Conservation (phyloP, 495 filamentous ascomycete genomes). For the Apodospora peruviana region DNA sequence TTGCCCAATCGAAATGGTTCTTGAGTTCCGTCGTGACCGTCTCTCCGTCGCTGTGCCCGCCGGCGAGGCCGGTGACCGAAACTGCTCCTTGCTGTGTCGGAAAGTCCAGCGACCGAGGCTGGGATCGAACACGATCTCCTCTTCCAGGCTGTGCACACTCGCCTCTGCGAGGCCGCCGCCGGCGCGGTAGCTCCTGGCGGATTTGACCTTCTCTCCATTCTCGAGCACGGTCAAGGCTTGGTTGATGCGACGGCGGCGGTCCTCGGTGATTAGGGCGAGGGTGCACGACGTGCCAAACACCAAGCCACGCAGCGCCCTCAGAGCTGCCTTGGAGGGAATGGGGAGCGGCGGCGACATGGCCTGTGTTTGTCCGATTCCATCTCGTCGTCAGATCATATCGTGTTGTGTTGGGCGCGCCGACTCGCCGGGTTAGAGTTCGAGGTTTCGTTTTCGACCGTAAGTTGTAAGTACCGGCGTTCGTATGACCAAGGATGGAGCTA, state of each 20-base stretch:
- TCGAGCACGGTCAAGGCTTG: constrained; percentile 36
- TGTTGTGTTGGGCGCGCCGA: constrained; percentile 1
- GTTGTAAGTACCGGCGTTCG: background rate
- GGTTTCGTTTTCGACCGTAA: background rate
- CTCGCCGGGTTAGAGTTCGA: background rate
- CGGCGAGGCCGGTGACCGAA: background rate
- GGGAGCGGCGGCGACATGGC: constrained; percentile 40
- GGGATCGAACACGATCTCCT: constrained; percentile 17
- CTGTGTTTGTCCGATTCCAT: constrained; percentile 15
- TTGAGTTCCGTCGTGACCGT: too few relatives aligned
- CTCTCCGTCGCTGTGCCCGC: too few relatives aligned
- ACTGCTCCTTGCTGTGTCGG: background rate
- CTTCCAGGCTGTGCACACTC: too few relatives aligned
- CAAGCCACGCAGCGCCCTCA: constrained; percentile 47
- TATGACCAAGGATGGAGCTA: too few relatives aligned
- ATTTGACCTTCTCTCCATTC: constrained; percentile 42
- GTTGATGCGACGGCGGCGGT: constrained; percentile 46
- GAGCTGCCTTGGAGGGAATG: constrained; percentile 49
- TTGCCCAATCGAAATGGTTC: too few relatives aligned
- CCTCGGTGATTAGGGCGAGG: constrained; percentile 47
- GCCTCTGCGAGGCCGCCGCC: too few relatives aligned
- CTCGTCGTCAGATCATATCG: constrained; percentile 19
- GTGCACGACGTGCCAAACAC: constrained; percentile 49
- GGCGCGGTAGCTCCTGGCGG: constrained; percentile 34
- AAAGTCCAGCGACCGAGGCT: constrained; percentile 1